phyloP scores from a whole-genome alignment of 768 basidiomycete genomes.

The Collybia sp. region DNA sequence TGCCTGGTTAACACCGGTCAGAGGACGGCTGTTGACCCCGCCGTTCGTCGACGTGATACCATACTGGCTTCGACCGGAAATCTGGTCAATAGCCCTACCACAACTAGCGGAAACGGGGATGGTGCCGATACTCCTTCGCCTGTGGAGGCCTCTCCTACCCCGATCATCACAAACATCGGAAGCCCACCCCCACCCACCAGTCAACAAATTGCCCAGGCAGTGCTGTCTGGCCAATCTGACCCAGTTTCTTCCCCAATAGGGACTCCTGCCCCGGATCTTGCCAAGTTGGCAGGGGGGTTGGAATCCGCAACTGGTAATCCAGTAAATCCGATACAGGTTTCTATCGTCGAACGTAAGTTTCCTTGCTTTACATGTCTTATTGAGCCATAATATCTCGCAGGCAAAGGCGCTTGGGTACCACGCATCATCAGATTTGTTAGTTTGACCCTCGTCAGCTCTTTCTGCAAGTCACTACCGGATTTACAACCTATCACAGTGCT shows the following conservation, averaged over 20 bases:
- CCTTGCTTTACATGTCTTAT: not conserved
- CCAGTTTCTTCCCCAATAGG: slow-evolving; percentile 14
- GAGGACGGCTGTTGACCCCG: slow-evolving; percentile 51
- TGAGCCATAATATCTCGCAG: slow-evolving; percentile 28
- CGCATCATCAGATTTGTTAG: slow-evolving; percentile 61
- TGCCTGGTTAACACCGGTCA: slow-evolving; percentile 59
- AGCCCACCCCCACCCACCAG: slow-evolving; percentile 21
- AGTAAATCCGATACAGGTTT: slow-evolving; percentile 69
- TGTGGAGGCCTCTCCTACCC: not conserved
- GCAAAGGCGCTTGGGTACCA: slow-evolving; percentile 64
- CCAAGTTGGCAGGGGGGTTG: slow-evolving; percentile 37
- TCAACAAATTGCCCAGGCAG: slow-evolving; percentile 42
- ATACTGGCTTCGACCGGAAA: slow-evolving; percentile 38
- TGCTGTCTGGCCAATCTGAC: slow-evolving; percentile 30
- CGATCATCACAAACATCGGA: slow-evolving; percentile 6
- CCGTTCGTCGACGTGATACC: slow-evolving; percentile 66
- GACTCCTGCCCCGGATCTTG: slow-evolving; percentile 28
- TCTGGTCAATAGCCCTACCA: slow-evolving; percentile 1
- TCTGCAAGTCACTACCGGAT: slow-evolving; percentile 46
- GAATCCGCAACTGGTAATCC: slow-evolving; percentile 30
- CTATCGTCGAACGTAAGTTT: slow-evolving; percentile 74
- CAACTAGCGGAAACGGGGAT: slow-evolving; percentile 8
- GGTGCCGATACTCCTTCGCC: slow-evolving; percentile 10
- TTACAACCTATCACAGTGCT: slow-evolving; percentile 1
- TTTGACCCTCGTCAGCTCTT: slow-evolving; percentile 49